Evolutionary conservation across 345 rosid genomes (phyloP).

Genomic region (Populus davidiana): DNA sequence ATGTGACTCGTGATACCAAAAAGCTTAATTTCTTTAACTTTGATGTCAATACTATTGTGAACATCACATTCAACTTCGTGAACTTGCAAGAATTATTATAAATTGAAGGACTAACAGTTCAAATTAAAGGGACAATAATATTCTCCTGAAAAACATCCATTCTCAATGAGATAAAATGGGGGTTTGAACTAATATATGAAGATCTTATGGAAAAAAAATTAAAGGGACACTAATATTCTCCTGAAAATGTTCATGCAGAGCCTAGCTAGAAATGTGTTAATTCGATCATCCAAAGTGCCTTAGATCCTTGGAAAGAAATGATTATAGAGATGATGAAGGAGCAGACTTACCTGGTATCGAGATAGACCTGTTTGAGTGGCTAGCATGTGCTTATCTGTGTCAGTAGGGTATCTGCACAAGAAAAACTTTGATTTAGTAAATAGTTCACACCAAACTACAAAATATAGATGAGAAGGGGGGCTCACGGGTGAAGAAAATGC

Average conservation of each 20-base stretch:
- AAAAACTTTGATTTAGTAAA: slow-evolving; percentile 5
- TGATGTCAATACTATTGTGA: neutral
- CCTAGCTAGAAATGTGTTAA: neutral
- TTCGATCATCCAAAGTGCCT: slow-evolving; percentile 16
- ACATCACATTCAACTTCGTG: neutral
- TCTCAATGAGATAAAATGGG: neutral
- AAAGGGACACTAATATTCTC: too few relatives aligned
- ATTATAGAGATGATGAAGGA: neutral
- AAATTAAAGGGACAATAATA: too few relatives aligned
- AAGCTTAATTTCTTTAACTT: neutral
- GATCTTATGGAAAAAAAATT: neutral
- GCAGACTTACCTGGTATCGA: slow-evolving; percentile 49
- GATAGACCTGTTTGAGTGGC: slow-evolving; percentile 61
- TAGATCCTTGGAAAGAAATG: neutral
- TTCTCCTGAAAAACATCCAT: too few relatives aligned
- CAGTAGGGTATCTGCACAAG: slow-evolving; percentile 53
- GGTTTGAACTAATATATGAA: neutral
- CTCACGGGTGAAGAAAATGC: slow-evolving; percentile 78
- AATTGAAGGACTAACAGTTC: too few relatives aligned
- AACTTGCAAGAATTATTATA: neutral
- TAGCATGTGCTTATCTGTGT: slow-evolving; percentile 58
- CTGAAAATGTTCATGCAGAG: neutral
- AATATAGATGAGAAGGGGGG: neutral
- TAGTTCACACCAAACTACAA: neutral
- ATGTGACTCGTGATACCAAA: neutral